Base-by-base conservation (phyloP, 495 filamentous ascomycete species). In the Penicillium verhagenii region DNA sequence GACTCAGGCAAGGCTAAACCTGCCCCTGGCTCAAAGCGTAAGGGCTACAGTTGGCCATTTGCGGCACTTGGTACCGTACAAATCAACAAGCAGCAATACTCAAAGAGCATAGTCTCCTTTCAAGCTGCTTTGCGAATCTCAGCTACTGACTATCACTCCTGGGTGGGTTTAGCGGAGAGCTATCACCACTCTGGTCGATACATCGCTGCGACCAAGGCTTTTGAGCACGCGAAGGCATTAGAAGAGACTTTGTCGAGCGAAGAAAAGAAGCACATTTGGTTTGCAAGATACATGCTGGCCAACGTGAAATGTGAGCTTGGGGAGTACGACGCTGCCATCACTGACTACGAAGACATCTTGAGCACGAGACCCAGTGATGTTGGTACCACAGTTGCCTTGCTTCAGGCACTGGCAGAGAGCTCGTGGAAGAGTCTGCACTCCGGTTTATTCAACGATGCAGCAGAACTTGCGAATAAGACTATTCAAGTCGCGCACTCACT, bases 1-100 rank as follows among this genome's bases (percentile, higher is more conserved):
- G 91, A 97, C 50, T 96, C 93, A 4, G 95, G 95, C 52, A 92
- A 90, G 64, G 87, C 89, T 42, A 87, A 86, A 62, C 89, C 92
- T 38, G 82, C 92, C 10, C 94, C 95, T 19, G 94, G 94, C 5
- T 95, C 91, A 7, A 96, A 93, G 72, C 86, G 86, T 62, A 92
- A 87, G 66, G 90, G 88, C 4, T 82, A 92, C 54, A 97, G 94
- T 73, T 99, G 94, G 94, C 94, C 94, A 8, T 92, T 89, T 62
- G 90, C 92, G n/a, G 92, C 95, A 1, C 79, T 99, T 3, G 94
- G 94, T 29, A 89, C 96, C n/a, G 94, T 95, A 0, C 91, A 97
- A 68, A 82, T 96, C 56, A 99, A 97, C 68, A 91, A 89, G 57
- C 92, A 96, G 66, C 91, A 97, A 38, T 96, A 93, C 62, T 58